Base-by-base conservation (phyloP, 345 rosid genomes). In the Toxicodendron radicans region DNA sequence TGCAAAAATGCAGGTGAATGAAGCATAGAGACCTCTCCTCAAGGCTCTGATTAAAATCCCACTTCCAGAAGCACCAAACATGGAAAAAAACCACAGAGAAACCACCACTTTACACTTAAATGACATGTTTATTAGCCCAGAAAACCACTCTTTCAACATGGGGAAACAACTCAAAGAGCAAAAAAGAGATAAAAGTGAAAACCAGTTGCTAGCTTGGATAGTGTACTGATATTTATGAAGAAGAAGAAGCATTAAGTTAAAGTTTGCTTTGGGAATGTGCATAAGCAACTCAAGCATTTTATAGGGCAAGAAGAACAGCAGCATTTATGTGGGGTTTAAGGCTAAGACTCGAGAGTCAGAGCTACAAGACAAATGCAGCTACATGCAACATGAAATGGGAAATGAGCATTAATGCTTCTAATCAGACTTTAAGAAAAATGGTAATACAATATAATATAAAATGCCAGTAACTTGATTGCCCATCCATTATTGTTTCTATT, bases 1-100 rank as follows among this genome's bases (percentile, higher is more conserved):
- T 33, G 92, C 91, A 78, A 91, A 62, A 75, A 74, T 71, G 83
- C 88, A 85, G 74, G 89, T 80, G 80, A 83, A 66, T 13, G 82
- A 81, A 63, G 87, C 90, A 77, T 76, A 74, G 32, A 85, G 32
- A 64, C 68, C 76, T 70, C 52, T 80, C 51, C 76, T 88, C 23
- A 85, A 24, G 5, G 71, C 48, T 48, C 43, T 68, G 32, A 72
- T 53, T 7, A 82, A 53, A 64, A 76, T 10, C 32, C 58, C 61
- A 71, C 35, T 51, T 51, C 70, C 60, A 68, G 64, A 60, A 54
- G 45, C 61, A 35, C 64, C 74, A 70, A 83, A 58, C 16, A 68
- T 45, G 2, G 63, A 77, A 66, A 74, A 66, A 81, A 70, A 57
- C 80, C 79, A 71, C 33, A 71, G 70, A 57, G 80, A 75, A 75